phyloP scores from a whole-genome alignment of 495 filamentous ascomycete genomes.

The Hypoxylon trugodes region DNA sequence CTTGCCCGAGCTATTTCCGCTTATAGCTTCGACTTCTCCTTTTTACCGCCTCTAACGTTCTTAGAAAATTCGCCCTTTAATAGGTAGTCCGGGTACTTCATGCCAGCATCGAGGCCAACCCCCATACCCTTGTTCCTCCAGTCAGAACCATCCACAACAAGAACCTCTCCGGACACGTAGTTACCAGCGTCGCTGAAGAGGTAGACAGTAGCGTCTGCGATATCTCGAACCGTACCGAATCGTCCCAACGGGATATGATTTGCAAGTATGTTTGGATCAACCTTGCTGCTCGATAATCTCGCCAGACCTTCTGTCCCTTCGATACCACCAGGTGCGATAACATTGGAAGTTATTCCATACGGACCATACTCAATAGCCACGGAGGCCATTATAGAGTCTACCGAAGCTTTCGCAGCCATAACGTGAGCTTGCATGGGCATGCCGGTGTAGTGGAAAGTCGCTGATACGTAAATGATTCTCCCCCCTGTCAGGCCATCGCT shows the following conservation, averaged over 20 bases:
- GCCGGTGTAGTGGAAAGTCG: constrained; percentile 88
- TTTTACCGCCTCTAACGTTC: constrained; percentile 51
- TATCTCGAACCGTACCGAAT: constrained; percentile 82
- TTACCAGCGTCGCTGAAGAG: constrained; percentile 83
- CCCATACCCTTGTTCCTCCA: constrained; percentile 65
- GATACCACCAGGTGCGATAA: constrained; percentile 85
- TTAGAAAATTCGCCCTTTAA: constrained; percentile 51
- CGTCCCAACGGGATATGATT: constrained; percentile 71
- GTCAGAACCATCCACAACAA: constrained; percentile 82
- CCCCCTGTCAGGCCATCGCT: constrained; percentile 69
- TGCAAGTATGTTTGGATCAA: constrained; percentile 40
- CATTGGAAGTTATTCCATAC: constrained; percentile 85
- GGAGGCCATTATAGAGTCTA: constrained; percentile 80
- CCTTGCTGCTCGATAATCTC: constrained; percentile 55
- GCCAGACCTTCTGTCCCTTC: constrained; percentile 68
- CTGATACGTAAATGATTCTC: constrained; percentile 86
- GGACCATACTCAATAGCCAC: constrained; percentile 89
- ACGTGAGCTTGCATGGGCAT: constrained; percentile 87
- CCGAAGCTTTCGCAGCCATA: constrained; percentile 86
- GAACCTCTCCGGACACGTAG: constrained; percentile 79
- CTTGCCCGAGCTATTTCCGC: neutral
- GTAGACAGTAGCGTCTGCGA: constrained; percentile 91
- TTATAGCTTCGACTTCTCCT: constrained; percentile 54
- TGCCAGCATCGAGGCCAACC: constrained; percentile 55
- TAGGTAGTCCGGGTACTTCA: constrained; percentile 58